These are phyloP conservation scores for Colletotrichum plurivorum DNA, from an alignment of 2,329 filamentous ascomycete species.

Conservation along the genomic window DNA sequence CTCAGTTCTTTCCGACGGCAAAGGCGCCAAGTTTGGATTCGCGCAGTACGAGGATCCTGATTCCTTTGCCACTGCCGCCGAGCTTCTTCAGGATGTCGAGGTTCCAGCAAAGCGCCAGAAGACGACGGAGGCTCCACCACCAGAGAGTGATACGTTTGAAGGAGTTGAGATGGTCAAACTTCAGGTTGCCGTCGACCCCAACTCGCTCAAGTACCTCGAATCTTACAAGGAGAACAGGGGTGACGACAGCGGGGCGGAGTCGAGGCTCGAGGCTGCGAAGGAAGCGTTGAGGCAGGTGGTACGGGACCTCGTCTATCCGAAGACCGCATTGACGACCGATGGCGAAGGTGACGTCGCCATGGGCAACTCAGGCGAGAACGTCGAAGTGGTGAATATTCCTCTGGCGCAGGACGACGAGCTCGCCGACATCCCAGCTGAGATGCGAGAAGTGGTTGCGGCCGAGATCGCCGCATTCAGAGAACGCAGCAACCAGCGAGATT, in stretches of 20 bases:
- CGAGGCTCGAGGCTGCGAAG: slow-evolving; percentile 79
- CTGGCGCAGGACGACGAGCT: slow-evolving; percentile 92
- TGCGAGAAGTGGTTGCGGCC: slow-evolving; percentile 93
- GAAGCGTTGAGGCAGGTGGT: slow-evolving; percentile 78
- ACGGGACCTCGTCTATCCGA: slow-evolving; percentile 80
- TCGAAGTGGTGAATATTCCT: slow-evolving; percentile 92
- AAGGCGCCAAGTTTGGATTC: slow-evolving; percentile 91
- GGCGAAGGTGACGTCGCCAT: slow-evolving; percentile 78
- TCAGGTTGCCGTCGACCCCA: slow-evolving; percentile 83
- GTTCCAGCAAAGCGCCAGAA: slow-evolving; percentile 85
- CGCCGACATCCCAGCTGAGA: slow-evolving; percentile 94
- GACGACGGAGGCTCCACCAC: slow-evolving; percentile 57
- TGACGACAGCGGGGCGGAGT: slow-evolving; percentile 74
- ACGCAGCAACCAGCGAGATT: slow-evolving; percentile 87
- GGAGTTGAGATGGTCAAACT: slow-evolving; percentile 79
- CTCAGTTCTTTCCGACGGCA: slow-evolving; percentile 74
- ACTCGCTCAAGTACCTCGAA: slow-evolving; percentile 87
- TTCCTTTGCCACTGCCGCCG: slow-evolving; percentile 86
- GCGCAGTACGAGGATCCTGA: slow-evolving; percentile 95
- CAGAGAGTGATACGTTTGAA: slow-evolving; percentile 60
- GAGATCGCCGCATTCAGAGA: slow-evolving; percentile 97
- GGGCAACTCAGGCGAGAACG: slow-evolving; percentile 77
- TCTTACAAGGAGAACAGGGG: slow-evolving; percentile 79
- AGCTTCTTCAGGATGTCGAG: slow-evolving; percentile 85
- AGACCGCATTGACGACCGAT: slow-evolving; percentile 64